Evolutionary conservation across 495 filamentous ascomycete genomes (phyloP).

Genomic region (Penicillium parvum): DNA sequence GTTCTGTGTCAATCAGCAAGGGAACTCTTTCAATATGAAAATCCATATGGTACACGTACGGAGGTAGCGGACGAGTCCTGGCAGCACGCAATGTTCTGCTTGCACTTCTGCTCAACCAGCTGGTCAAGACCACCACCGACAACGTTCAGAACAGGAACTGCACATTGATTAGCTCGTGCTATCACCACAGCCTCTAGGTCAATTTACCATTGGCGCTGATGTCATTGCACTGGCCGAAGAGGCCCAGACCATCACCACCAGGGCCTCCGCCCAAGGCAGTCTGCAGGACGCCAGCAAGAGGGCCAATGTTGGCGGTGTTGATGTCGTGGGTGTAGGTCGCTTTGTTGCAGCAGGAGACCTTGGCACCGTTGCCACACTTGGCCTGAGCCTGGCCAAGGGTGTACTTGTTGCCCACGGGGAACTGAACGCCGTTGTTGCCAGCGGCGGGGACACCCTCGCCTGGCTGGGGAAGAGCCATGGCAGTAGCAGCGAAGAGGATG

Average conservation of each 20-base stretch:
- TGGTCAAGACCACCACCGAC: conserved; percentile 32
- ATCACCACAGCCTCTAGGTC: not conserved
- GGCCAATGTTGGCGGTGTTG: conserved; percentile 17
- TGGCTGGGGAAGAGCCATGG: conserved; percentile 24
- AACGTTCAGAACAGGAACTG: conserved; percentile 14
- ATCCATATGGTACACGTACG: too few relatives aligned
- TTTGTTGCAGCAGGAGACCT: conserved; percentile 42
- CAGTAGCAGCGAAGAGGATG: conserved; percentile 29
- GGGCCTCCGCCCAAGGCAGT: conserved; percentile 22
- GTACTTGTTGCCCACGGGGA: conserved; percentile 24
- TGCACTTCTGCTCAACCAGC: conserved; percentile 42
- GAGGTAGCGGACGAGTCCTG: too few relatives aligned
- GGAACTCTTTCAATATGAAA: not conserved
- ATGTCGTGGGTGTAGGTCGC: conserved; percentile 29
- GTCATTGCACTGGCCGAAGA: conserved; percentile 29
- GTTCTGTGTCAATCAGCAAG: conserved; percentile 13
- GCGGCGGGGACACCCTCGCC: conserved; percentile 3
- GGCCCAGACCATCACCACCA: conserved; percentile 24
- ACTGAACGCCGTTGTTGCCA: conserved; percentile 8
- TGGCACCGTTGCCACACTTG: conserved; percentile 38
- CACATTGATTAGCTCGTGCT: not conserved
- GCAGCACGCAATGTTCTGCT: conserved; percentile 48
- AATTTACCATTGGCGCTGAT: conserved; percentile 21
- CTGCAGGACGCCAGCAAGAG: conserved; percentile 18
- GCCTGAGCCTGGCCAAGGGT: conserved; percentile 37